Percentiles rank a stretch among this genome's conserved stretches.
Evolutionary conservation across 306 rosid genomes (phyloP).

Genomic region (Elaeagnus macrophylla): DNA sequence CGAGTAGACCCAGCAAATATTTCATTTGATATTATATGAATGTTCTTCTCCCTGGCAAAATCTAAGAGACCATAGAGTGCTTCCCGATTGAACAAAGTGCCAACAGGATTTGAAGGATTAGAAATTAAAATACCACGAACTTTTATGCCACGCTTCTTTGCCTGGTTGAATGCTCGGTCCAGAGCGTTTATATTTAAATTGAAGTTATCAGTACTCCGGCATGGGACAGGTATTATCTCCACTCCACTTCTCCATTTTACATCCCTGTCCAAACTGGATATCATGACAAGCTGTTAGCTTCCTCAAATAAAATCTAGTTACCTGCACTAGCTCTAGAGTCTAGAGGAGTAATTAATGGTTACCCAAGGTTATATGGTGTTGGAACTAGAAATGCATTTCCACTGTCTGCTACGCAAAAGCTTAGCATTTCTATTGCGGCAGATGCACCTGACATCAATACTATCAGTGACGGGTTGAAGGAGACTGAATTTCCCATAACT

Average conservation of each 20-base stretch:
- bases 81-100: slow-evolving; percentile 49
- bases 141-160: slow-evolving; percentile 74
- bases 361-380: slow-evolving; percentile 80
- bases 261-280: slow-evolving; percentile 64
- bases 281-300: slow-evolving; percentile 24
- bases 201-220: slow-evolving; percentile 78
- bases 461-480: slow-evolving; percentile 59
- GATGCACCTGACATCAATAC: slow-evolving; percentile 63
- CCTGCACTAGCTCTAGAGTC: slow-evolving; percentile 8
- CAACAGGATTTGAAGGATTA: slow-evolving; percentile 73
- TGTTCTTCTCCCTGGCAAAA: slow-evolving; percentile 89
- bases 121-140: slow-evolving; percentile 76
- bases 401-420: slow-evolving; percentile 83
- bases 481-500: slow-evolving; percentile 46
- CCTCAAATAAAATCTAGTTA: slow-evolving; percentile 6
- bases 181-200: slow-evolving; percentile 45
- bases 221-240: slow-evolving; percentile 68
- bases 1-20: slow-evolving; percentile 47
- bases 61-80: slow-evolving; percentile 56
- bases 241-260: slow-evolving; percentile 72
- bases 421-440: slow-evolving; percentile 75
- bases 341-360: not conserved
- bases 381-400: slow-evolving; percentile 95
- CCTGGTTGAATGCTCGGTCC: slow-evolving; percentile 77
- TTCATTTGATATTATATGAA: slow-evolving; percentile 76